Evolutionary conservation across 176 grass and related monocot species (phyloP).

Genomic region (Leersia perrieri): DNA sequence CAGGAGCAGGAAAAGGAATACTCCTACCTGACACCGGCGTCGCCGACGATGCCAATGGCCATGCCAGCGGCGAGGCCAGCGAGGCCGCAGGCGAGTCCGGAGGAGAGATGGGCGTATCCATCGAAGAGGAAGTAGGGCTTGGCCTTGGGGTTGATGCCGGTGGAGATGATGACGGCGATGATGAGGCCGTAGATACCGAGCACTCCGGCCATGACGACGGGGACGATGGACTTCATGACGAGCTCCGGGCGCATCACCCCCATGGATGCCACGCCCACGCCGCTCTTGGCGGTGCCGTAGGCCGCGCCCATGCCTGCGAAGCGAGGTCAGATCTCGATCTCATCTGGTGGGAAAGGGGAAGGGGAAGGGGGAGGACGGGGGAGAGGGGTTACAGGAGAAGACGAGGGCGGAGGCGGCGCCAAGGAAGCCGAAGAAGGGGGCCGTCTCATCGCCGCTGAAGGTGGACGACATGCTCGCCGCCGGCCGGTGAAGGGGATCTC

Average conservation of each 20-base stretch:
- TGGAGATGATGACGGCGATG: conserved; percentile 80
- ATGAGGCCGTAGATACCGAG: conserved; percentile 81
- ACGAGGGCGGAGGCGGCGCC: conserved; percentile 93
- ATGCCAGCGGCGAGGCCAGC: conserved; percentile 58
- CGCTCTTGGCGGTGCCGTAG: conserved; percentile 72
- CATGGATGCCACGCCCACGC: conserved; percentile 71
- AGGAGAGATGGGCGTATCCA: conserved; percentile 71
- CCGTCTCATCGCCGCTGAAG: conserved; percentile 97
- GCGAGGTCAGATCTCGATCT: not conserved
- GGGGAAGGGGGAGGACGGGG: too few species aligned
- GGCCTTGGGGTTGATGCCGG: conserved; percentile 84
- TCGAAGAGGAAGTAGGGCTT: conserved; percentile 81
- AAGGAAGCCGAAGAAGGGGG: conserved; percentile 99
- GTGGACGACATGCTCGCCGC: not conserved
- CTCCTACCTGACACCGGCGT: conserved; percentile 66
- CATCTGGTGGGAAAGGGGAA: not conserved
- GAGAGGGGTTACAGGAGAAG: conserved; percentile 69
- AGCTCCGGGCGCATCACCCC: conserved; percentile 75
- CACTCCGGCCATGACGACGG: conserved; percentile 79
- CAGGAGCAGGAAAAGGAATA: too few species aligned
- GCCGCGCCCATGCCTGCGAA: conserved; percentile 61
- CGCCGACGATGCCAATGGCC: conserved; percentile 76
- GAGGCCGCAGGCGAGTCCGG: conserved; percentile 62
- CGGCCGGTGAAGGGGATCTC: not conserved
- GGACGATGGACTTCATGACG: conserved; percentile 83